A percentile compares a stretch with the other conserved stretches of the same genome.
These are phyloP conservation scores for Cryptococcus depauperatus DNA, from an alignment of 1,284 basidiomycete genomes.

Conservation along the genomic window DNA sequence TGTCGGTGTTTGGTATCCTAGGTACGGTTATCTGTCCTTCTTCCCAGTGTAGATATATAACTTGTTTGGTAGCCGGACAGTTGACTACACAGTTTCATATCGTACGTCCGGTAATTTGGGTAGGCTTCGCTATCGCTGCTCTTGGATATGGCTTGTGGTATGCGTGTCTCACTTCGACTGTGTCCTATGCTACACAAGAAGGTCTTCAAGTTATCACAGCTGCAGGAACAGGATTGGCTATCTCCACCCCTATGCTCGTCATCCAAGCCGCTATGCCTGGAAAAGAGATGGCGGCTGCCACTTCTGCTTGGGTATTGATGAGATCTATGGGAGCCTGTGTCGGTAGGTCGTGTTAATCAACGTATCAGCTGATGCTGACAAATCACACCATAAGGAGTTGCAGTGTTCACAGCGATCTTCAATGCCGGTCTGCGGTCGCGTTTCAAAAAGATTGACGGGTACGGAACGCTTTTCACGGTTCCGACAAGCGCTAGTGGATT, in stretches of 20 bases:
- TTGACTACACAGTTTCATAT: constrained; percentile 29
- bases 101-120: constrained; percentile 35
- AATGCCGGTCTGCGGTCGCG: constrained; percentile 30
- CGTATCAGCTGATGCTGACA: neutral
- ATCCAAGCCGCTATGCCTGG: constrained; percentile 41
- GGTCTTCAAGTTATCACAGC: constrained; percentile 23
- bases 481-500: constrained; percentile 33
- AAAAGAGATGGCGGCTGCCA: constrained; percentile 42
- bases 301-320: constrained; percentile 31
- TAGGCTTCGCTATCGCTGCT: constrained; percentile 27
- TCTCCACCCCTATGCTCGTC: constrained; percentile 32
- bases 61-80: constrained; percentile 22
- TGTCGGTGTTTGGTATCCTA: constrained; percentile 21
- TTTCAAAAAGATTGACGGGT: constrained; percentile 29
- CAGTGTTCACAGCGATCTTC: constrained; percentile 36
- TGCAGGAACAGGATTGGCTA: constrained; percentile 24
- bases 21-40: constrained; percentile 11
- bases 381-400: constrained; percentile 17
- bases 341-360: constrained; percentile 13
- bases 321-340: constrained; percentile 33
- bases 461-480: constrained; percentile 26
- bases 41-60: neutral
- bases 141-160: constrained; percentile 30
- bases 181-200: constrained; percentile 19
- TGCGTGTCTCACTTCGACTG: constrained; percentile 18